A percentile compares a stretch with the other conserved stretches of the same genome.
Evolutionary conservation across 2,329 filamentous ascomycete species (phyloP).

Genomic region (Arthrobotrys iridis): DNA sequence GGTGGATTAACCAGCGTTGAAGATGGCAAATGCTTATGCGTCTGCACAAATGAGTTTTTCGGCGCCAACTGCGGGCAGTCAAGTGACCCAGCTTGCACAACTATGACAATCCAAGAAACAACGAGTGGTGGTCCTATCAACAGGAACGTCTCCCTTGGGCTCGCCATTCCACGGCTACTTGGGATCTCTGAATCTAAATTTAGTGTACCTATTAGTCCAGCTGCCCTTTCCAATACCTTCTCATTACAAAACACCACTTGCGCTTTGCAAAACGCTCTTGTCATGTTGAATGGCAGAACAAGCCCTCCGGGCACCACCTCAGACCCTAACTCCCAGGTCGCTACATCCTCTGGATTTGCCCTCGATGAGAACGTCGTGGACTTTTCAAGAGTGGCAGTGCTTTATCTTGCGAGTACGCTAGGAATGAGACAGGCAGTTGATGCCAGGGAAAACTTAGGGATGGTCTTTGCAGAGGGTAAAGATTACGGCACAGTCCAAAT

Average conservation of each 20-base stretch:
- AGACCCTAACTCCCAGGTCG: conserved; percentile 9
- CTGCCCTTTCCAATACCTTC: conserved; percentile 78
- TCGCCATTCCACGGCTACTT: conserved; percentile 79
- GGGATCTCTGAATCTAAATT: conserved; percentile 73
- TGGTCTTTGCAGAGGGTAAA: conserved; percentile 21
- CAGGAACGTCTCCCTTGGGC: conserved; percentile 80
- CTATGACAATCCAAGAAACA: conserved; percentile 63
- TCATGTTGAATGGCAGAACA: conserved; percentile 76
- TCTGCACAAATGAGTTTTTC: conserved; percentile 89
- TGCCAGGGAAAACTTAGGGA: conserved; percentile 40
- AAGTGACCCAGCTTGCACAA: conserved; percentile 69
- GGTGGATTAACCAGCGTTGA: conserved; percentile 66
- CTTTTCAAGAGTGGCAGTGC: conserved; percentile 71
- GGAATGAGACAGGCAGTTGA: conserved; percentile 57
- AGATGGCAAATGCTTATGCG: conserved; percentile 78
- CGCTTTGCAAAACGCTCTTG: conserved; percentile 82
- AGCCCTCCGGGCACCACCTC: conserved; percentile 49
- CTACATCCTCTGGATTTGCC: conserved; percentile 57
- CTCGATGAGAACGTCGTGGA: conserved; percentile 70
- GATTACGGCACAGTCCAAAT: conserved; percentile 37
- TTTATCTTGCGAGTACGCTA: conserved; percentile 68
- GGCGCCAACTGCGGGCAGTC: conserved; percentile 68
- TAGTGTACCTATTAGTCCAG: conserved; percentile 76
- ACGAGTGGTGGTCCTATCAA: conserved; percentile 58
- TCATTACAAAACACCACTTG: conserved; percentile 81